Evolutionary conservation across 148 eudicot species (phyloP).

Genomic region (Vaccinium vitisidaea): DNA sequence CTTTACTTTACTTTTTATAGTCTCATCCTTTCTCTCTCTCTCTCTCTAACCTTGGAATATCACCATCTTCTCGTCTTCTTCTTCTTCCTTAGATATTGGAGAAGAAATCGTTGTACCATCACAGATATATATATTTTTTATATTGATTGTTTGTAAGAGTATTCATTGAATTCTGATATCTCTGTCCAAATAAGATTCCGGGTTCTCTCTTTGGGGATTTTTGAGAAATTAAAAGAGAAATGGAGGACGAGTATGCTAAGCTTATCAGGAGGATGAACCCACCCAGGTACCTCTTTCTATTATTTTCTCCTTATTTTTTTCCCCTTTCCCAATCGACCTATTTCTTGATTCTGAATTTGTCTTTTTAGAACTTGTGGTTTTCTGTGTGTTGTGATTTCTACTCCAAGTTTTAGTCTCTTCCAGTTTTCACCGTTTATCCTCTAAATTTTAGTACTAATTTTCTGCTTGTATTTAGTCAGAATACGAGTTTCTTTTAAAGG

Average conservation of each 20-base stretch:
- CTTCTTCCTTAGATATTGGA: constrained; percentile 45
- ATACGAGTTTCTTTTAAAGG: background rate
- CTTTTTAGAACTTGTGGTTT: background rate
- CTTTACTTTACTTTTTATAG: background rate
- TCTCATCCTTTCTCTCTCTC: constrained; percentile 9
- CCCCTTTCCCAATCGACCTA: background rate
- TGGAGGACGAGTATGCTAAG: constrained; percentile 81
- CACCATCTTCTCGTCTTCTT: background rate
- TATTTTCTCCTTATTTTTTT: background rate
- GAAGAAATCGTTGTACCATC: background rate
- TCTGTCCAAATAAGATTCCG: background rate
- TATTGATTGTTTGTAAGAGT: background rate
- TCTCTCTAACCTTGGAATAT: constrained; percentile 7
- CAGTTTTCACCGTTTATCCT: no score
- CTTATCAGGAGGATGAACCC: constrained; percentile 86
- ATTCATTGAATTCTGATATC: background rate
- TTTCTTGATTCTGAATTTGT: background rate
- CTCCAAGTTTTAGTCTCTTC: no score
- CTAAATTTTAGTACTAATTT: background rate
- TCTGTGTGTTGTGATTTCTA: background rate
- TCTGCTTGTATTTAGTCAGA: background rate
- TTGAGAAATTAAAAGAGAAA: constrained; percentile 9
- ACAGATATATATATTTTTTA: no score
- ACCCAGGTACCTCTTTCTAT: constrained; percentile 49
- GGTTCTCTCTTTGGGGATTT: background rate